Conservation (phyloP, 2,329 filamentous ascomycete species). For the Emergomyces orientalis region DNA sequence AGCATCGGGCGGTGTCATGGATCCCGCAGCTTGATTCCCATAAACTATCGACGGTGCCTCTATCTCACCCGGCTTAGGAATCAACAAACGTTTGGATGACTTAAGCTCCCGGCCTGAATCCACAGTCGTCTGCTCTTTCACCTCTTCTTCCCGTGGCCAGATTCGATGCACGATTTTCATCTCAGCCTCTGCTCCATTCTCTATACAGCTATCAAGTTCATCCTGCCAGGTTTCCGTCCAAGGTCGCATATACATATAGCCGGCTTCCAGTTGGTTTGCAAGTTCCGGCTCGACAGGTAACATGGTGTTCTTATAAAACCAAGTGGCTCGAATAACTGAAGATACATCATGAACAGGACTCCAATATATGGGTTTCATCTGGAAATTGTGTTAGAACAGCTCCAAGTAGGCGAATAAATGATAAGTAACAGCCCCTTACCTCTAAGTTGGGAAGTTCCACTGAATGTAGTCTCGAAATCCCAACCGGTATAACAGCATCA, state of each 20-base stretch:
- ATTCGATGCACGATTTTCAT: constrained; percentile 78
- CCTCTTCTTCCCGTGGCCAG: constrained; percentile 56
- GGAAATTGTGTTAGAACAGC: constrained; percentile 20
- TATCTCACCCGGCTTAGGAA: constrained; percentile 4
- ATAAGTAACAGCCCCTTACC: constrained; percentile 17
- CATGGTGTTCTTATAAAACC: constrained; percentile 98
- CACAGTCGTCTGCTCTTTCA: constrained; percentile 26
- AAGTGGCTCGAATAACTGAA: constrained; percentile 73
- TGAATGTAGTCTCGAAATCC: constrained; percentile 79
- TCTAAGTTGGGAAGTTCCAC: constrained; percentile 68
- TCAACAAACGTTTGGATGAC: constrained; percentile 9
- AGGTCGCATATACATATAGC: constrained; percentile 74
- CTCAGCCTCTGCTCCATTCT: constrained; percentile 81
- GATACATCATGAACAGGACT: constrained; percentile 84
- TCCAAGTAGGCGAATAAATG: neutral
- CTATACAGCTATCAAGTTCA: constrained; percentile 79
- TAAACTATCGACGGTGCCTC: constrained; percentile 17
- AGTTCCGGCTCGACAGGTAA: constrained; percentile 73
- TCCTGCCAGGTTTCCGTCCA: constrained; percentile 92
- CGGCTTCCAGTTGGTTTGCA: constrained; percentile 86
- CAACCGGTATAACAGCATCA: constrained; percentile 63
- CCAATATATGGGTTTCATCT: constrained; percentile 98
- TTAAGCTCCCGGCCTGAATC: constrained; percentile 32
- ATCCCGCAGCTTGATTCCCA: constrained; percentile 36
- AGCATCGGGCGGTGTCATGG: constrained; percentile 33